Base-by-base conservation (phyloP, 768 basidiomycete genomes). In the Suillus ampliporus region DNA sequence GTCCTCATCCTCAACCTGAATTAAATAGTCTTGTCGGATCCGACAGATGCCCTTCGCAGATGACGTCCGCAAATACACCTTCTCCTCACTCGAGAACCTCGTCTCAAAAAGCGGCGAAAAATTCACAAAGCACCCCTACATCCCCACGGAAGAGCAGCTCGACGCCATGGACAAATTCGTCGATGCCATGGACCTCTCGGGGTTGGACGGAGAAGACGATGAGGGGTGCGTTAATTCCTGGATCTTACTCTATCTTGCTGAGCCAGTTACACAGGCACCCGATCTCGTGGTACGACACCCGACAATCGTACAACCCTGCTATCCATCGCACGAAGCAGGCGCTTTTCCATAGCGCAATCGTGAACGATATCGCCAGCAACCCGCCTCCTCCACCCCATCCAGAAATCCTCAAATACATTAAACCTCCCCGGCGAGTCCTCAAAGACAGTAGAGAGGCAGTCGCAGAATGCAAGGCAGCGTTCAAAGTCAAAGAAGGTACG, bases 291-390 rank as follows among this genome's bases (percentile, higher is more conserved):
- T 97, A 90, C 71, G 86, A 90, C 62, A 83, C 89, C 0, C 78
- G 81, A 4, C 77, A 88, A 2, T 93, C 95, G 1, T 97, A 86
- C 75, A 97, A 97, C 68, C 95, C 97, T 2, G 86, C 92, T 4
- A 82, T 97, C 37, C 96, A 99, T 70, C 89, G 96, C 57, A 84
- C 89, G 61, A 97, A 96, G 73, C 95, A 97, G 79, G 95, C 95
- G 14, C 87, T 95, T 68, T 93, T 97, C 76, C 96, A 97, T 71
- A 84, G 85, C 57, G 94, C 94, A 2, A 83, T 94, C 11, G 88
- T 90, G 21, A 78, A 84, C 2, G 92, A 97, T 71, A 74, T 96
- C n/a, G 75, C 80, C 23, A 80, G 80, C 8, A 81, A 93, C 60
- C 94, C 94, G 0, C 82, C 97, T 10, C 89, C 91, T 1, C 92